Base-by-base conservation (phyloP, 2,329 filamentous ascomycete species). In the Neocatenulostroma microsporum region DNA sequence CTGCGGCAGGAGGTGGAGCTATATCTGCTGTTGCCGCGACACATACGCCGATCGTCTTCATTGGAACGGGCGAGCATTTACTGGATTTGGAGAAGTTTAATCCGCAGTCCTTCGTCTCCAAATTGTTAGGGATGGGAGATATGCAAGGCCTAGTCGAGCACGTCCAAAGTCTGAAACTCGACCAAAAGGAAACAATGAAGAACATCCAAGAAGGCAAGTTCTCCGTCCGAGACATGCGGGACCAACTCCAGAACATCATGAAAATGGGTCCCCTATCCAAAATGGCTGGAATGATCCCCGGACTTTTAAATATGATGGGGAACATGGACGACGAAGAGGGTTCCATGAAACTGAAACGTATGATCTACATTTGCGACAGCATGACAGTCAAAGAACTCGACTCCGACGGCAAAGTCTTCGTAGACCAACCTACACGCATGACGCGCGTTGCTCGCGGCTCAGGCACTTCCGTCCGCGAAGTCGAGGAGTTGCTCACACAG, bases 111-210 rank as follows among this genome's bases (percentile, higher is more conserved):
- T 98, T 98, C 55, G 80, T 98, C 30, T 84, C 82, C 49, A 98
- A 95, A 63, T 69, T 98, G 5, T 72, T 98, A 11, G 91, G 91
- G 34, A 96, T 96, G 87, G 91, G 91, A 30, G 91, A 98, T 55
- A 93, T 98, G 72, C 82, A 84, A 18, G 89, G 91, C 0, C 66
- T 98, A 21, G 84, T 98, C 9, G 91, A 98, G 63, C 91, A 98
- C 58, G 91, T 98, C 1, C 91, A 98, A 60, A 85, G 82, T 21
- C 74, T 98, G 34, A 95, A 94, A 60, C 76, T 95, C 33, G 88
- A 96, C 62, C 91, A 95, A 50, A 96, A 98, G 64, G 89, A 96
- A 54, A 96, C 91, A 3, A 95, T 98, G 73, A 98, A 98, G 70
- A 89, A 98, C 67, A 93, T 98, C 48, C 83, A 86, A 5, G 89